Base-by-base conservation (phyloP, 116 monocot species). In the Posidonia oceanica region DNA sequence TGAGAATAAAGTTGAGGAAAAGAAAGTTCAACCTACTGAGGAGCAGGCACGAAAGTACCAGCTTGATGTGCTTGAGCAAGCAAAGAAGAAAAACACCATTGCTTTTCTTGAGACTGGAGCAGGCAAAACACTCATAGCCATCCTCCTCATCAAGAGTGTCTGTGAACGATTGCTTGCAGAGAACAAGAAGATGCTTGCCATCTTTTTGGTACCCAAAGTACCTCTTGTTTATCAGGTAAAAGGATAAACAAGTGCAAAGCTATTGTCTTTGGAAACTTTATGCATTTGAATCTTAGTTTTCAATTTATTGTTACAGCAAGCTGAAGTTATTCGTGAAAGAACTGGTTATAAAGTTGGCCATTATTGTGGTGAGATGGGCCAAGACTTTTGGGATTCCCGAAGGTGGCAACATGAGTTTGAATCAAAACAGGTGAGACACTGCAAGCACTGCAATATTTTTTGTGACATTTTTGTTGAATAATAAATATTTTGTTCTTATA, bases 321-420 rank as follows among this genome's bases (percentile, higher is more conserved):
- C 98, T 1, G 98, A 98, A 39, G 98, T 98, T 67, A 98, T 98
- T 69, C 83, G 88, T 14, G 88, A 98, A 75, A 85, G 82, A 62
- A 98, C 98, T 63, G 86, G 87, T 1, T 93, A 75, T 67, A 78
- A 57, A 17, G 98, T 98, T 20, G 98, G 98, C 8, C 98, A 98
- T 78, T 98, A 93, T 61, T 98, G 98, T 74, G 98, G 98, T 14
- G 98, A 98, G 80, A 98, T 93, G 90, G 98, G 93, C 15, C 98
- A 98, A 69, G 93, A 98, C 77, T 98, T 98, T 67, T 98, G 98
- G 98, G 98, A 98, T 86, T 69, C 81, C 40, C 72, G 93, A 44
- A 87, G 88, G 67, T 98, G 98, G 98, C 98, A 88, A 41, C 87
- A 84, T 38, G 98, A 98, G 72, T 93, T 93, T 78, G 93, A 98